These are phyloP conservation scores for Ammopiptanthus mongolicus DNA, from an alignment of 306 rosid genomes.

Conservation along the genomic window DNA sequence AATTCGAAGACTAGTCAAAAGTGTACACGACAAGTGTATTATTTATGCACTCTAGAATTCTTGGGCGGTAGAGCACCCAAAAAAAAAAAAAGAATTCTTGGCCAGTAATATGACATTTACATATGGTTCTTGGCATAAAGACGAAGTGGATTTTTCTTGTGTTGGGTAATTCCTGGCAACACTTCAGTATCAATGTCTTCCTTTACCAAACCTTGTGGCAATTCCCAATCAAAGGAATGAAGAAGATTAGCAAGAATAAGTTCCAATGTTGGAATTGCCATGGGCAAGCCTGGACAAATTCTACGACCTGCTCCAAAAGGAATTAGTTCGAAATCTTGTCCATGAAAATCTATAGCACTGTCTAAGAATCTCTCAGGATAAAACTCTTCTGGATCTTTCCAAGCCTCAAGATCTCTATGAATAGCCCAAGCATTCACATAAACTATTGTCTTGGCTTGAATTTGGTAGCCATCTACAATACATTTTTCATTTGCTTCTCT, in stretches of 20 bases:
- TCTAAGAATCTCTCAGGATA: neutral
- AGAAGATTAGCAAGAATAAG: neutral
- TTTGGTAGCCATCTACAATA: neutral
- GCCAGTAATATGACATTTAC: too few relatives aligned
- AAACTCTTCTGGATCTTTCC: neutral
- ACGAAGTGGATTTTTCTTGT: neutral
- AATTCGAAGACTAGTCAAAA: too few relatives aligned
- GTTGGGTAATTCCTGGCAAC: neutral
- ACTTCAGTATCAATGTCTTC: neutral
- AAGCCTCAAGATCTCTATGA: neutral
- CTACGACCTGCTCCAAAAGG: slow-evolving; percentile 5
- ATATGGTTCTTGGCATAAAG: neutral
- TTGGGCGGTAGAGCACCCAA: too few relatives aligned
- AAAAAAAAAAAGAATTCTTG: too few relatives aligned
- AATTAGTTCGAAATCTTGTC: slow-evolving; percentile 4
- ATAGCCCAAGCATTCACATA: slow-evolving; percentile 6
- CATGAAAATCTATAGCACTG: neutral
- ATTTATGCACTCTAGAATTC: too few relatives aligned
- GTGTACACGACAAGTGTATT: too few relatives aligned
- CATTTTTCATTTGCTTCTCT: slow-evolving; percentile 1
- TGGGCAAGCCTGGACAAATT: neutral
- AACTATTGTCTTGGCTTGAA: neutral
- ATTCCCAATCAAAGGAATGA: slow-evolving; percentile 7
- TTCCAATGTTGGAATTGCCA: neutral
- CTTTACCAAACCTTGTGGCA: neutral